A percentile compares a stretch with the other conserved stretches of the same genome.
Evolutionary conservation across 2,329 filamentous ascomycete genomes (phyloP).

Genomic region (Verticillium tricorpus): DNA sequence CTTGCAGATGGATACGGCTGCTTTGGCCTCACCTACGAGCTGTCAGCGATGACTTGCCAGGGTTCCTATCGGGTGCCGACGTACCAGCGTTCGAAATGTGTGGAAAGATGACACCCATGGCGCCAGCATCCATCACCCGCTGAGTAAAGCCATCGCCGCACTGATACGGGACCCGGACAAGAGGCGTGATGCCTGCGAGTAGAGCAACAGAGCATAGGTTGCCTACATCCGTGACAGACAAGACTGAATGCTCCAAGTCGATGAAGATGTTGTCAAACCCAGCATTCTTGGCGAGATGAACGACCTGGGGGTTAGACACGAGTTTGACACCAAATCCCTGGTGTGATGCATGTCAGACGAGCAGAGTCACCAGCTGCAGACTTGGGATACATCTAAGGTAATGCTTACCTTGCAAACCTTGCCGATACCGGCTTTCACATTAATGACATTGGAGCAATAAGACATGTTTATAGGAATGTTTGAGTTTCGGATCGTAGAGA

Average conservation of each 20-base stretch:
- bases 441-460: not conserved
- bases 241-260: slow-evolving; percentile 28
- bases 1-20: slow-evolving; percentile 20
- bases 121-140: slow-evolving; percentile 25
- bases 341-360: not conserved
- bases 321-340: slow-evolving; percentile 23
- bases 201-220: slow-evolving; percentile 21
- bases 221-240: slow-evolving; percentile 22
- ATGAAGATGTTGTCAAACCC: slow-evolving; percentile 31
- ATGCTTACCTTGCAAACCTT: slow-evolving; percentile 2
- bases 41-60: not conserved
- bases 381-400: not conserved
- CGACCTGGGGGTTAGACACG: slow-evolving; percentile 18
- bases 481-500: no score
- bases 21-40: slow-evolving; percentile 15
- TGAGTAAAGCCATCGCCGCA: slow-evolving; percentile 28
- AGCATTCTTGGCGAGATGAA: slow-evolving; percentile 24
- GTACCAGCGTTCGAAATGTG: slow-evolving; percentile 16
- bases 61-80: not conserved
- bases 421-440: not conserved
- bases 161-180: slow-evolving; percentile 27
- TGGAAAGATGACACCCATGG: slow-evolving; percentile 25
- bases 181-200: slow-evolving; percentile 20
- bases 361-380: not conserved
- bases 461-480: not conserved